Evolutionary conservation across 2,329 filamentous ascomycete genomes (phyloP).

Genomic region (Didymella exigua): DNA sequence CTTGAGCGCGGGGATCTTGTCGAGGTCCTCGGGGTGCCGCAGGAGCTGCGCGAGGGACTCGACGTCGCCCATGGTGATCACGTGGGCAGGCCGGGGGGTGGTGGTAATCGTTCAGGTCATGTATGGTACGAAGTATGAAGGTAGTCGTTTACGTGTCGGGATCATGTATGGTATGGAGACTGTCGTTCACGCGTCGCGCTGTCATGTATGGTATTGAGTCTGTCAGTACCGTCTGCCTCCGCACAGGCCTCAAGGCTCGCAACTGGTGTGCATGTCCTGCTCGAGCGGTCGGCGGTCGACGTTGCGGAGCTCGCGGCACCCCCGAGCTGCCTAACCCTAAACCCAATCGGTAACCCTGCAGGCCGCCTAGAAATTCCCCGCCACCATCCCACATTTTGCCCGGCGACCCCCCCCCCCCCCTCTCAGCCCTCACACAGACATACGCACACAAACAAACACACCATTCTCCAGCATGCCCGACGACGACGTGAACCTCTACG

Average conservation of each 20-base stretch:
- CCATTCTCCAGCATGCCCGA: constrained; percentile 36
- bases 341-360: no score
- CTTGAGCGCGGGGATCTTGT: constrained; percentile 90
- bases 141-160: background rate
- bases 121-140: no score
- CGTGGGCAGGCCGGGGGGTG: background rate
- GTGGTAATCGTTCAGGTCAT: background rate
- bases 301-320: no score
- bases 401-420: background rate
- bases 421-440: background rate
- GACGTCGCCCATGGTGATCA: constrained; percentile 64
- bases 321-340: no score
- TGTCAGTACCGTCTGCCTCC: no score
- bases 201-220: background rate
- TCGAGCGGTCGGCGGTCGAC: no score
- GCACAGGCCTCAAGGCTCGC: no score
- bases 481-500: constrained; percentile 73
- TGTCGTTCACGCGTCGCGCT: no score
- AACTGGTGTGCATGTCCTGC: no score
- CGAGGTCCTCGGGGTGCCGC: constrained; percentile 93
- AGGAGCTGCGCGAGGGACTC: constrained; percentile 81
- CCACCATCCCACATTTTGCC: constrained; percentile 12
- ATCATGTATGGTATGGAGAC: background rate
- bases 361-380: no score
- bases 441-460: background rate